Conservation (phyloP, 2,329 filamentous ascomycete genomes). For the Celoporthe dispersa region DNA sequence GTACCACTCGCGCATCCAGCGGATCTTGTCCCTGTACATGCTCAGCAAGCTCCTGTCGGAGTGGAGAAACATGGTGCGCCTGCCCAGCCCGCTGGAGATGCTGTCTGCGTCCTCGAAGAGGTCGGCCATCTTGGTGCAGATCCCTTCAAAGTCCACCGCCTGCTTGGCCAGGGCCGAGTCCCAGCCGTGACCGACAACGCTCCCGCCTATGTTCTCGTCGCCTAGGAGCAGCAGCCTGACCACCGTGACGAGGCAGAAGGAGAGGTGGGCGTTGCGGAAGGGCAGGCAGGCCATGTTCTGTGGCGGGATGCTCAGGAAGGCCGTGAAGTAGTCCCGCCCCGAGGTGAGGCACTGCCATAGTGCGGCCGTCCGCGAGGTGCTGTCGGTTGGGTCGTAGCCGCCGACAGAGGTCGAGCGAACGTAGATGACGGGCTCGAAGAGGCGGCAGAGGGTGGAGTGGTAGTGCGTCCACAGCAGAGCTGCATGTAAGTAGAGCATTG, state of each 20-base stretch:
- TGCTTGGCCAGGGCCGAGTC: conserved; percentile 39
- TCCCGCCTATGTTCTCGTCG: conserved; percentile 9
- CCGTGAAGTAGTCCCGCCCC: conserved; percentile 35
- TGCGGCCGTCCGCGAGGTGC: conserved; percentile 39
- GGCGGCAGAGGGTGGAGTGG: conserved; percentile 38
- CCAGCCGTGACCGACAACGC: conserved; percentile 41
- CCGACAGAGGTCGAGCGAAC: conserved; percentile 33
- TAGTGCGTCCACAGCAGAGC: conserved; percentile 43
- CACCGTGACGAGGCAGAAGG: conserved; percentile 42
- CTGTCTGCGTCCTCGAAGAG: conserved; percentile 40
- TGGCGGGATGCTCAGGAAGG: conserved; percentile 35
- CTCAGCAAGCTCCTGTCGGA: conserved; percentile 39
- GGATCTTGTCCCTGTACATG: conserved; percentile 42
- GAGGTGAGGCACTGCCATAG: conserved; percentile 45
- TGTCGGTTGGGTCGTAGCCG: conserved; percentile 28
- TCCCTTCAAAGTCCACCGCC: conserved; percentile 39
- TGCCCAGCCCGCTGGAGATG: conserved; percentile 21
- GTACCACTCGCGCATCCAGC: conserved; percentile 49
- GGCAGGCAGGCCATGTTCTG: conserved; percentile 38
- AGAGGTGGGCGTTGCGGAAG: conserved; percentile 38
- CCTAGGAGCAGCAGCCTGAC: conserved; percentile 43
- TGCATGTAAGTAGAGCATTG: conserved; percentile 25
- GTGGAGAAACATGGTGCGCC: conserved; percentile 31
- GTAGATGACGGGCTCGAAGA: conserved; percentile 45
- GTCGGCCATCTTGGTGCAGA: conserved; percentile 37